Conservation (phyloP, 768 basidiomycete species). For the Crucibulum laeve region DNA sequence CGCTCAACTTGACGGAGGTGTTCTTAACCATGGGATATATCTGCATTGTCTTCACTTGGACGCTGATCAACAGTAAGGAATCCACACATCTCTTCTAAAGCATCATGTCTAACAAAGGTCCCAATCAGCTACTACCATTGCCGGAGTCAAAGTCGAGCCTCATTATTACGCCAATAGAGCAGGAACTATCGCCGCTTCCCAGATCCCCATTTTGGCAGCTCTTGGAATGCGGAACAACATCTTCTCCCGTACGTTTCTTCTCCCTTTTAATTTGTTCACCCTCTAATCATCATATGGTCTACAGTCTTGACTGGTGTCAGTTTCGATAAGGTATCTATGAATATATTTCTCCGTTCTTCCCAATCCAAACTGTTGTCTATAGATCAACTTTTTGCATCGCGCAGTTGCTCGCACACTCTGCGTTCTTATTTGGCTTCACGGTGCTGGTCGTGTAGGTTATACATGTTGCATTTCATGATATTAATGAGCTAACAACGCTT, state of each 20-base stretch:
- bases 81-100: background rate
- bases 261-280: background rate
- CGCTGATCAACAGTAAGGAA: constrained; percentile 31
- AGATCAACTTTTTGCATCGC: constrained; percentile 45
- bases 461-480: background rate
- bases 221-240: constrained; percentile 62
- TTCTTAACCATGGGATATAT: constrained; percentile 31
- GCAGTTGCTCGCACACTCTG: constrained; percentile 42
- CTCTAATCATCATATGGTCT: background rate
- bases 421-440: constrained; percentile 47
- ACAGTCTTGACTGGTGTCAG: constrained; percentile 50
- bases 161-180: constrained; percentile 37
- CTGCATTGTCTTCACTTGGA: constrained; percentile 30
- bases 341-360: background rate
- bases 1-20: constrained; percentile 37
- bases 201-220: constrained; percentile 52
- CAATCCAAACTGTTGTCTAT: constrained; percentile 2
- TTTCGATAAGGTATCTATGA: constrained; percentile 29
- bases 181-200: constrained; percentile 38
- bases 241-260: constrained; percentile 22
- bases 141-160: constrained; percentile 26
- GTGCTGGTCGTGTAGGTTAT: constrained; percentile 32
- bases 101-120: constrained; percentile 1
- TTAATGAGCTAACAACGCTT: background rate
- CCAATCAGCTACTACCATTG: constrained; percentile 23